These are phyloP conservation scores for Cordyceps sp. DNA, from an alignment of 2,329 filamentous ascomycete genomes.

Conservation along the genomic window DNA sequence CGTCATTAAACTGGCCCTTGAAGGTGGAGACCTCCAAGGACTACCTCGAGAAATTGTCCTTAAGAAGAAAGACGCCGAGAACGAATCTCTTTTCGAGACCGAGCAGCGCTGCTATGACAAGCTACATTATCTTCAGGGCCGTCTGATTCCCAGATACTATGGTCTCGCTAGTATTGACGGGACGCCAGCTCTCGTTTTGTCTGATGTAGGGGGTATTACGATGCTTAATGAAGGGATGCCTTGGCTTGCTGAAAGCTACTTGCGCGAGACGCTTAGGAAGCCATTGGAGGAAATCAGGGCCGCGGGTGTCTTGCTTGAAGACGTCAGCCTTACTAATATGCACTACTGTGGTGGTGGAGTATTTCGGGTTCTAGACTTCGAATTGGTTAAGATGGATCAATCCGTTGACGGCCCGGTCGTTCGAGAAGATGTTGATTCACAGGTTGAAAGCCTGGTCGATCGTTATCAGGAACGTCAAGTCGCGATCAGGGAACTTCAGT, in stretches of 20 bases:
- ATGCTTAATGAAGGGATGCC: conserved; percentile 1
- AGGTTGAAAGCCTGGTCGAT: background rate
- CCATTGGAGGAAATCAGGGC: background rate
- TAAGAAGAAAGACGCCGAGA: no score
- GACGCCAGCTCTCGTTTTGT: conserved; percentile 1
- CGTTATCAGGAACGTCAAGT: background rate
- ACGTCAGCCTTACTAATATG: background rate
- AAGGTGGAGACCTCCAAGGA: no score
- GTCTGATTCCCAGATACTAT: background rate
- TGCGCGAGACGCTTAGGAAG: background rate
- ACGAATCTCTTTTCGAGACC: background rate
- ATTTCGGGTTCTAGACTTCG: background rate
- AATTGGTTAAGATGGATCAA: background rate
- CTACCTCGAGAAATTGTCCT: no score
- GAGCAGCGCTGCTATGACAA: background rate
- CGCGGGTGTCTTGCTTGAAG: background rate
- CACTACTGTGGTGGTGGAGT: background rate
- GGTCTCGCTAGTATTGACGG: background rate
- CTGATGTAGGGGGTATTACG: background rate
- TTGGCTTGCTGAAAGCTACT: background rate
- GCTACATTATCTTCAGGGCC: background rate
- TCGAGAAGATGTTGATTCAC: background rate
- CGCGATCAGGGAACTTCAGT: background rate
- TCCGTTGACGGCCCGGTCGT: background rate
- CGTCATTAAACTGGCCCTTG: no score